Base-by-base conservation (phyloP, 768 basidiomycete genomes). In the Pulveroboletus sp. region DNA sequence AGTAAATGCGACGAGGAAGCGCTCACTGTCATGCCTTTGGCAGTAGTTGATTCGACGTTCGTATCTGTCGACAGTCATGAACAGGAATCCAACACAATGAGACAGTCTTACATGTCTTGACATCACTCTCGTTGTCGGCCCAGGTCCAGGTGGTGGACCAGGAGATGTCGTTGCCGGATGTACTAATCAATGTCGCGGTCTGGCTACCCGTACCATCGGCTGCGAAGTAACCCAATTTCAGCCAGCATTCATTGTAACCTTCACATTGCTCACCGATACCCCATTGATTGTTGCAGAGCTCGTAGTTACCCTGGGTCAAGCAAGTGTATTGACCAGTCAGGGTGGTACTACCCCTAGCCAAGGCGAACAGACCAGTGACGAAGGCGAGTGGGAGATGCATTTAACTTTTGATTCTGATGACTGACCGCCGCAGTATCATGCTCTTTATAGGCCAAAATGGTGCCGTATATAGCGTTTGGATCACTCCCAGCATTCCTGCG, bases 211-310 rank as follows among this genome's bases (percentile, higher is more conserved):
- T 72, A 13, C 80, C 80, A 16, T 68, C 51, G 7, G 49, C 75
- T 79, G 40, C n/a, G 36, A 40, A 23, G 20, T 6, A 17, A 6
- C 10, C 27, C 20, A 11, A 10, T 31, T n/a, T 52, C 12, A 52
- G 35, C 10, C 1, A 10, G 13, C 29, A 16, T 40, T 43, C 23
- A 3, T 3, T 14, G 13, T 16, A 6, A 19, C 23, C 31, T 47
- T 24, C 40, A 10, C n/a, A 23, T 4, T 31, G 57, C 71, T 34
- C 50, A 76, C 76, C 43, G 17, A 60, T 56, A 13, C 78, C 79
- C 80, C 80, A 82, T 20, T 78, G 74, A 59, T 82, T 79, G 58
- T 81, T 76, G 67, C 80, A 81, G 37, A 81, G 72, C 0, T 70
- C 74, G 60, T 69, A 82, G 12, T 62, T 59, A 3, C 79, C 79